Conservation (phyloP, 2,329 filamentous ascomycete species). For the Fusarium sp. region DNA sequence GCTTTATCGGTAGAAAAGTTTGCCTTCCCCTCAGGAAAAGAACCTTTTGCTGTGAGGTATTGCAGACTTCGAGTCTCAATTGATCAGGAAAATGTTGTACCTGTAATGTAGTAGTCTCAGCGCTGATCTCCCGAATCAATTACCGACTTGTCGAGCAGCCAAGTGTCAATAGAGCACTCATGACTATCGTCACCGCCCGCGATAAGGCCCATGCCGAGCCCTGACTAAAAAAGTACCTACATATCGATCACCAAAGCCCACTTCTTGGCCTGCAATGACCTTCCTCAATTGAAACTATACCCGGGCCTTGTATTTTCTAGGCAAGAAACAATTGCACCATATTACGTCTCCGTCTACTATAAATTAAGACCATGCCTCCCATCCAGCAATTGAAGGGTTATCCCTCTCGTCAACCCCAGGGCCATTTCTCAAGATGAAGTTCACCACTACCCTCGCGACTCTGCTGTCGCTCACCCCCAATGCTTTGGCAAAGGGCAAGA, state of each 20-base stretch:
- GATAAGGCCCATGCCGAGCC: neutral
- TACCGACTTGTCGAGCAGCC: too few species aligned
- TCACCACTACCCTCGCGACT: slow-evolving; percentile 10
- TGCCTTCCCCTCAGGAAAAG: neutral
- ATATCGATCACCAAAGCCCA: neutral
- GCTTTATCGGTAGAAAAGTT: neutral
- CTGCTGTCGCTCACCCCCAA: slow-evolving; percentile 21
- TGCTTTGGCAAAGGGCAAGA: slow-evolving; percentile 14
- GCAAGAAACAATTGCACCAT: neutral
- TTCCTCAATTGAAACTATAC: slow-evolving; percentile 10
- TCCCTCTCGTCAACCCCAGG: too few species aligned
- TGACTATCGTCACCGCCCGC: neutral
- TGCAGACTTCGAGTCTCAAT: too few species aligned
- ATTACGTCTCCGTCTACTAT: neutral
- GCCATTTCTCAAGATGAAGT: slow-evolving; percentile 2
- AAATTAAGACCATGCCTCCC: neutral
- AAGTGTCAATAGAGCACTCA: too few species aligned
- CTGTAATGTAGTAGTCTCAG: too few species aligned
- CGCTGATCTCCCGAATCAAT: too few species aligned
- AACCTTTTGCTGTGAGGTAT: too few species aligned
- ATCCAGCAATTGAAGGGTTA: too few species aligned
- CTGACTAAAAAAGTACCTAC: neutral
- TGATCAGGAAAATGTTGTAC: too few species aligned
- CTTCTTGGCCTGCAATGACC: slow-evolving; percentile 18
- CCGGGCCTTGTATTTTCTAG: slow-evolving; percentile 11